A percentile compares a stretch with the other conserved stretches of the same genome.
phyloP scores from a whole-genome alignment of 202 grass and related monocot genomes.

The Dendrocalamus latiflorus region DNA sequence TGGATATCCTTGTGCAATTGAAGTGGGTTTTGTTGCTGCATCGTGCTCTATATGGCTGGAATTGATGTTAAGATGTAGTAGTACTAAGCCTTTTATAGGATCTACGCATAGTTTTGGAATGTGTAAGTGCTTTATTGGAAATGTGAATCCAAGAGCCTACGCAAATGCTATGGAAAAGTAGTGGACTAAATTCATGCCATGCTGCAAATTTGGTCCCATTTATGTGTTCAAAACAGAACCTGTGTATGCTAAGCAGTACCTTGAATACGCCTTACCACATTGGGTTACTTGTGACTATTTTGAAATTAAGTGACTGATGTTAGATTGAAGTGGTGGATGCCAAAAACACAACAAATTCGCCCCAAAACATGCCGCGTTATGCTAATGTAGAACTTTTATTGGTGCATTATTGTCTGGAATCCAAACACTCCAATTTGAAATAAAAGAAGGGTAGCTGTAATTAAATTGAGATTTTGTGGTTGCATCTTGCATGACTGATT shows the following conservation, averaged over 20 bases:
- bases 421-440: neutral
- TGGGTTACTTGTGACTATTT: neutral
- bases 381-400: neutral
- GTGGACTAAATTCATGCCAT: neutral
- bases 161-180: neutral
- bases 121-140: neutral
- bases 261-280: neutral
- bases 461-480: neutral
- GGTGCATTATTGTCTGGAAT: neutral
- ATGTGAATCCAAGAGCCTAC: neutral
- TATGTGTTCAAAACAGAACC: neutral
- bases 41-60: neutral
- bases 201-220: slow-evolving; percentile 1
- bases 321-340: neutral
- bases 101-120: slow-evolving; percentile 2
- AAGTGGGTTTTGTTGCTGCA: neutral
- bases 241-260: neutral
- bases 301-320: neutral
- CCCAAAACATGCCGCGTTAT: neutral
- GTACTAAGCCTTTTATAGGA: neutral
- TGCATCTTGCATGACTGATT: slow-evolving; percentile 33
- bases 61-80: neutral
- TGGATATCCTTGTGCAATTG: neutral
- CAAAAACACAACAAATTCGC: neutral
- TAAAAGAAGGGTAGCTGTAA: neutral